Percentiles rank a stretch among this genome's conserved stretches.
Evolutionary conservation across 2,329 filamentous ascomycete species (phyloP).

Genomic region (Eutypa lata): DNA sequence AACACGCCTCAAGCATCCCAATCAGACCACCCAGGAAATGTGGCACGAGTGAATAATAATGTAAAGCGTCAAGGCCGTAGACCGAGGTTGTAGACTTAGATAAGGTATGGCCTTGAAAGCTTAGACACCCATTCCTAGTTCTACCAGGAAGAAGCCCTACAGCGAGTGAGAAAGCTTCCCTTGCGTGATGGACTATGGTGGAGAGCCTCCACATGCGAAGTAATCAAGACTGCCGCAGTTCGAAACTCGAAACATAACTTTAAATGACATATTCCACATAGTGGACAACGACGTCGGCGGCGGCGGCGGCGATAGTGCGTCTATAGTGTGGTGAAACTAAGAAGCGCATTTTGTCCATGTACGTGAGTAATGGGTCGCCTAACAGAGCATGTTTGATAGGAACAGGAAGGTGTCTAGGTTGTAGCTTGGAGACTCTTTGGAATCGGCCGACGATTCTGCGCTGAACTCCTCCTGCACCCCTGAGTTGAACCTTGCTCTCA

Average conservation of each 20-base stretch:
- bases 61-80: background rate
- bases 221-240: background rate
- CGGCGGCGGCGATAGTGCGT: background rate
- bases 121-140: background rate
- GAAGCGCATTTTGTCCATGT: no score
- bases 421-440: background rate
- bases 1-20: background rate
- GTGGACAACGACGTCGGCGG: background rate
- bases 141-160: background rate
- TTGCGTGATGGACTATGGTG: background rate
- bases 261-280: background rate
- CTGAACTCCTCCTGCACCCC: background rate
- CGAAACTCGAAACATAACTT: background rate
- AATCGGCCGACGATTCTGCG: background rate
- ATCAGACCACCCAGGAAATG: background rate
- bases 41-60: background rate
- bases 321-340: background rate
- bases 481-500: background rate
- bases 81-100: background rate
- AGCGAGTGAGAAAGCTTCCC: background rate
- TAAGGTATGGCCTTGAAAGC: background rate
- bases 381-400: background rate
- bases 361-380: background rate
- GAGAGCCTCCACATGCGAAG: background rate
- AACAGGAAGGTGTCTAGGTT: background rate